Percentiles rank a stretch among this genome's conserved stretches.
Evolutionary conservation across 371 early-diverging fungal genomes (phyloP).

Genomic region (Mortierella sp.): DNA sequence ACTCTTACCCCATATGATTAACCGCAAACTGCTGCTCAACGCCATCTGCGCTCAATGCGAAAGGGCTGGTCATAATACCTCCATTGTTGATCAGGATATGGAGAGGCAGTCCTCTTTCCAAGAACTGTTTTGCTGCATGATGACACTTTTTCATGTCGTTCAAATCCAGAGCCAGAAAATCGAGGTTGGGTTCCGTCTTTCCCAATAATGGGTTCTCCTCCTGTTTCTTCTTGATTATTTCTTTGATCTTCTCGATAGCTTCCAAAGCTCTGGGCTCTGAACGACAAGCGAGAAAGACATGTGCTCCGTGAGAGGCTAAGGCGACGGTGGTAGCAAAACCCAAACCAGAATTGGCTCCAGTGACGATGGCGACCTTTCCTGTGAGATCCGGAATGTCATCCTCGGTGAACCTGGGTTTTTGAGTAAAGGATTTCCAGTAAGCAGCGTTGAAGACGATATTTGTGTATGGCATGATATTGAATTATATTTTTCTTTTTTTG

Average conservation of each 20-base stretch:
- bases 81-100: constrained; percentile 79
- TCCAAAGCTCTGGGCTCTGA: constrained; percentile 60
- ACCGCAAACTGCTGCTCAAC: constrained; percentile 66
- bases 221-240: constrained; percentile 43
- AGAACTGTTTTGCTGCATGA: constrained; percentile 66
- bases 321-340: constrained; percentile 73
- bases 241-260: constrained; percentile 65
- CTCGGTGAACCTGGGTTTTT: constrained; percentile 38
- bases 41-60: constrained; percentile 74
- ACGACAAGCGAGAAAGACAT: constrained; percentile 75
- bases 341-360: constrained; percentile 81
- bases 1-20: constrained; percentile 49
- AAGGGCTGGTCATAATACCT: constrained; percentile 81
- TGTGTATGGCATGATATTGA: constrained; percentile 34
- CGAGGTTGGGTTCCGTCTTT: constrained; percentile 50
- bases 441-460: constrained; percentile 39
- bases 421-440: constrained; percentile 49
- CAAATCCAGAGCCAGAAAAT: constrained; percentile 70
- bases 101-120: constrained; percentile 60
- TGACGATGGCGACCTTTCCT: constrained; percentile 78
- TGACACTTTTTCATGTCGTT: constrained; percentile 65
- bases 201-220: constrained; percentile 10
- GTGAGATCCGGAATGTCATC: constrained; percentile 72
- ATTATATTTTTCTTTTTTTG: not conserved
- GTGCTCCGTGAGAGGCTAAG: constrained; percentile 72